Evolutionary conservation across 148 eudicot species (phyloP), one percentile per base, ranked within the genome.

Genomic region (Salicornia ramosissima): DNA sequence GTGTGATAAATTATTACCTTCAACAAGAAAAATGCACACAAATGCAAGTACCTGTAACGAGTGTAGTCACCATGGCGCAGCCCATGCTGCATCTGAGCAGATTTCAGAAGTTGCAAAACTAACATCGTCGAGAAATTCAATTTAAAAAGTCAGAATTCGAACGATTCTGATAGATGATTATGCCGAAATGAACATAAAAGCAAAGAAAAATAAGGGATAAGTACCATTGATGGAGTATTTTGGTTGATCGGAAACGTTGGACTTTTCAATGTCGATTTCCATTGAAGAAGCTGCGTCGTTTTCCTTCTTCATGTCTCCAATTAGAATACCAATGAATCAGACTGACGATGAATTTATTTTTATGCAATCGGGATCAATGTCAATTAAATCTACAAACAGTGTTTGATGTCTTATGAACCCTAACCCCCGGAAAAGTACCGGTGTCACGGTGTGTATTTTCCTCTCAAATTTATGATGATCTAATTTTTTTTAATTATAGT

Each of bases 11-110:
- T n/a, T n/a, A n/a, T n/a, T n/a, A n/a, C n/a, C n/a, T n/a, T n/a
- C n/a, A n/a, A n/a, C n/a, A n/a, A n/a, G 67, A 59, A 43, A 16
- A 70, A 10, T 18, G 28, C 4, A 42, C 43, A 60, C 3, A 16
- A 28, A 28, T 43, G 11, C 67, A 73, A 25, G 24, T 67, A 79
- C 82, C 82, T 71, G 52, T 79, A 79, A 16, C 82, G 75, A 26
- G 79, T 79, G 52, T 79, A 92, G 33, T 92, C 97, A 62, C 97
- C 93, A 61, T 86, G 86, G 16, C 97, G 91, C 64, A 92, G 72
- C 58, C 97, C 97, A 75, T 92, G 97, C 83, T 92, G 96, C 97
- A 89, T 92, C 81, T 92, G 98, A 60, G 96, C 86, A 46, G 95
- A 88, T 83, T 90, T 93, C 83, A 88, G 70, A 0, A 93, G 86